phyloP scores from a whole-genome alignment of 768 basidiomycete species.

The Russula sp. region DNA sequence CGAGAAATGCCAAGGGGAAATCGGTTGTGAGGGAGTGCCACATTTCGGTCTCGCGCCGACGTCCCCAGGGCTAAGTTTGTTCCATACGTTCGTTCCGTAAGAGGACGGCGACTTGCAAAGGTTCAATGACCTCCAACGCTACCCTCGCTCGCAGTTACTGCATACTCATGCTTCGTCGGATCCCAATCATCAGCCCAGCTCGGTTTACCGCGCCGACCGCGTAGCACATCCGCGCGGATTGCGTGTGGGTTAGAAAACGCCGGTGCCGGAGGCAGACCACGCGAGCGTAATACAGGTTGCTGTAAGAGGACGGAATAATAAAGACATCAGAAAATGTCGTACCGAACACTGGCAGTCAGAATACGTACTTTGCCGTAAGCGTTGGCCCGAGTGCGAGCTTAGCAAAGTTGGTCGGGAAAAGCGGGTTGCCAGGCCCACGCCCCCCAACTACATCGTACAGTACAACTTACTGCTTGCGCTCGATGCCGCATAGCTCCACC shows the following conservation, averaged over 20 bases:
- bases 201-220: slow-evolving; percentile 26
- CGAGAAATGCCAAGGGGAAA: too few relatives aligned
- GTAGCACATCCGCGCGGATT: slow-evolving; percentile 23
- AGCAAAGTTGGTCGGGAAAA: slow-evolving; percentile 80
- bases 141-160: slow-evolving; percentile 38
- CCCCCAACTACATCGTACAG: slow-evolving; percentile 57
- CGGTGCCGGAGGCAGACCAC: slow-evolving; percentile 28
- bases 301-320: background rate
- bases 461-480: slow-evolving; percentile 25
- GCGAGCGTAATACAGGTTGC: slow-evolving; percentile 30
- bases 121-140: slow-evolving; percentile 21
- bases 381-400: slow-evolving; percentile 61
- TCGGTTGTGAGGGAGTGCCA: too few relatives aligned
- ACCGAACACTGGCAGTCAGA: background rate
- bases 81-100: too few relatives aligned
- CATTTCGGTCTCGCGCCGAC: too few relatives aligned
- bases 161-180: slow-evolving; percentile 38
- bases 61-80: too few relatives aligned
- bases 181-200: slow-evolving; percentile 42
- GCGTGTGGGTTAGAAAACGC: slow-evolving; percentile 28
- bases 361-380: slow-evolving; percentile 45
- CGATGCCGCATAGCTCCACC: slow-evolving; percentile 21
- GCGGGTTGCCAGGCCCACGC: slow-evolving; percentile 63
- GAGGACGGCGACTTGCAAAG: background rate
- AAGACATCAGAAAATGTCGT: background rate